phyloP scores from a whole-genome alignment of 164 flowering plant species.

The Vitis riparia region DNA sequence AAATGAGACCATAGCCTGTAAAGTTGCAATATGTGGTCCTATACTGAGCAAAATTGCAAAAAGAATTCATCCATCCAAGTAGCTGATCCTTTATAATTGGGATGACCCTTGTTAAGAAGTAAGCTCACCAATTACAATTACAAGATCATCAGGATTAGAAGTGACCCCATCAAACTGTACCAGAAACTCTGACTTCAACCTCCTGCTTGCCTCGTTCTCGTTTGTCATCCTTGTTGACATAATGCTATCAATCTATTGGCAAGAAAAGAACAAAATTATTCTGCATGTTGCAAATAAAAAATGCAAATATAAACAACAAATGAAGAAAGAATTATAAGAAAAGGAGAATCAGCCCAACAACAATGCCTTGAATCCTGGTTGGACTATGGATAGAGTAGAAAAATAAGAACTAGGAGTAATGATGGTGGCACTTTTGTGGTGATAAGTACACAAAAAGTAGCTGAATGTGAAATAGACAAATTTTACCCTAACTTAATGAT shows the following conservation, averaged over 20 bases:
- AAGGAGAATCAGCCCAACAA: background rate
- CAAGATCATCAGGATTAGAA: slow-evolving; percentile 76
- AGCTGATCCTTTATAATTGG: background rate
- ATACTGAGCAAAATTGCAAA: background rate
- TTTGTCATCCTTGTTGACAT: slow-evolving; percentile 84
- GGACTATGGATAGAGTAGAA: background rate
- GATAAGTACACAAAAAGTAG: no score
- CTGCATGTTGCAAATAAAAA: background rate
- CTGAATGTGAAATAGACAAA: background rate
- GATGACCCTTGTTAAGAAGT: background rate
- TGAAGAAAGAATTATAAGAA: background rate
- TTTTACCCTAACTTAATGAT: background rate
- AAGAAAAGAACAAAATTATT: background rate
- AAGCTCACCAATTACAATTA: slow-evolving; percentile 87
- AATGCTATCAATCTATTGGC: slow-evolving; percentile 85
- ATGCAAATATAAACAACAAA: background rate
- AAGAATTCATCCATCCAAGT: background rate
- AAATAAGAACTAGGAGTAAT: background rate
- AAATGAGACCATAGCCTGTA: no score
- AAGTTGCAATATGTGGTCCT: background rate
- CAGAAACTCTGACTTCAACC: slow-evolving; percentile 96
- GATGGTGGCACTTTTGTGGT: background rate
- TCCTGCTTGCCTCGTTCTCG: slow-evolving; percentile 96
- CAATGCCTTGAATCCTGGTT: background rate
- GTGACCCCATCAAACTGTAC: slow-evolving; percentile 98